Percentiles rank a stretch among this genome's conserved stretches.
Evolutionary conservation across 805 yeast species (phyloP).

Genomic region (Myxozyma vanderwaltii): DNA sequence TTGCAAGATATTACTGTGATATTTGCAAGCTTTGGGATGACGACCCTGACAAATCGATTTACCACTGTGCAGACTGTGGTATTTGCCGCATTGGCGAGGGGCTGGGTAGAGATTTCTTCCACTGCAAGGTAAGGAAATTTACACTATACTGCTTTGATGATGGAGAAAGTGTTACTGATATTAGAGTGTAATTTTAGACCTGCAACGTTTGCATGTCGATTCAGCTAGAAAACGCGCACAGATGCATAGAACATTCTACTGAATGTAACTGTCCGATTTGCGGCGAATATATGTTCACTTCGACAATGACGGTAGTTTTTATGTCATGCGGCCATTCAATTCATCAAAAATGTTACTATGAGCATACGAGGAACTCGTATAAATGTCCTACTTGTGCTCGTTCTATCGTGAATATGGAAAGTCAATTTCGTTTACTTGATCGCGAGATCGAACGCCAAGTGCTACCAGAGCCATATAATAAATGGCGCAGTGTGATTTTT

Average conservation of each 20-base stretch:
- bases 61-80: conserved; percentile 91
- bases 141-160: neutral
- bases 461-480: conserved; percentile 75
- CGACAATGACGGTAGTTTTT: conserved; percentile 79
- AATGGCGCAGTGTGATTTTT: conserved; percentile 73
- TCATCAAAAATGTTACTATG: conserved; percentile 81
- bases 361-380: conserved; percentile 70
- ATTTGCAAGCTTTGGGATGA: conserved; percentile 84
- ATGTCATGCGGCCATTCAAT: conserved; percentile 95
- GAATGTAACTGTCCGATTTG: conserved; percentile 93
- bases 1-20: conserved; percentile 77
- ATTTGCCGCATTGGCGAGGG: conserved; percentile 91
- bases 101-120: conserved; percentile 84
- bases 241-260: conserved; percentile 83
- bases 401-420: conserved; percentile 82
- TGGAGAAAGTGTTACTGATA: neutral
- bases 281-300: conserved; percentile 84
- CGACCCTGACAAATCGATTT: conserved; percentile 70
- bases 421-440: conserved; percentile 83
- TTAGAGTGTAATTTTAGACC: conserved; percentile 41
- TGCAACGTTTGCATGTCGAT: conserved; percentile 89
- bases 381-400: conserved; percentile 90
- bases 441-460: conserved; percentile 75
- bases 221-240: conserved; percentile 73
- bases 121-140: conserved; percentile 56